These are phyloP conservation scores for Thelephora terrestris DNA, from an alignment of 1,284 basidiomycete species.

Conservation along the genomic window DNA sequence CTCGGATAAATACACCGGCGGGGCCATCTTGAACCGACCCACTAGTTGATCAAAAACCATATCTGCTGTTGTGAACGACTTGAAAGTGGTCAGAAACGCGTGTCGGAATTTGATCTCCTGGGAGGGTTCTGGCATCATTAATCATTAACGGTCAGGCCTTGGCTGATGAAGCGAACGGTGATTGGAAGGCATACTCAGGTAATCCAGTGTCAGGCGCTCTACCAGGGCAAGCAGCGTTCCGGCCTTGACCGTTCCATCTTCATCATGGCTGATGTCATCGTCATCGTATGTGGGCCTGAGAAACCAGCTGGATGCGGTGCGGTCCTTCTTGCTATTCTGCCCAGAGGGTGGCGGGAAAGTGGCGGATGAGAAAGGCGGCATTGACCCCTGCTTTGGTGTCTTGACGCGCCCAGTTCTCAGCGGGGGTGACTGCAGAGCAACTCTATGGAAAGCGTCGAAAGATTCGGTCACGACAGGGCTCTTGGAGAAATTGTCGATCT, in stretches of 20 bases:
- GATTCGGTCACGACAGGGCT: conserved; percentile 22
- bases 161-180: neutral
- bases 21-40: conserved; percentile 48
- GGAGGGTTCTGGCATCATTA: conserved; percentile 24
- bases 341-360: conserved; percentile 5
- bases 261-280: conserved; percentile 46
- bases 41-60: conserved; percentile 59
- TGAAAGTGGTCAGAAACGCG: conserved; percentile 71
- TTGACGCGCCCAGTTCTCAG: neutral
- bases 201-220: conserved; percentile 55
- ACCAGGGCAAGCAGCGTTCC: conserved; percentile 65
- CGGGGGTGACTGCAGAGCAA: neutral
- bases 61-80: conserved; percentile 64
- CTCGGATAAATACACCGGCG: conserved; percentile 38
- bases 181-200: conserved; percentile 32
- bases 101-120: conserved; percentile 46
- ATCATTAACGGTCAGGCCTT: neutral
- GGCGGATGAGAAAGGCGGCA: neutral
- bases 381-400: neutral
- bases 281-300: conserved; percentile 48
- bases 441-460: conserved; percentile 13
- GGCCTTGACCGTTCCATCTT: conserved; percentile 47
- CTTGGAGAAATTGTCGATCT: conserved; percentile 23
- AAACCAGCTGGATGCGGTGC: conserved; percentile 46
- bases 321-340: conserved; percentile 21